Evolutionary conservation across 495 filamentous ascomycete genomes (phyloP).

Genomic region (Sabuloglossum arenarium): DNA sequence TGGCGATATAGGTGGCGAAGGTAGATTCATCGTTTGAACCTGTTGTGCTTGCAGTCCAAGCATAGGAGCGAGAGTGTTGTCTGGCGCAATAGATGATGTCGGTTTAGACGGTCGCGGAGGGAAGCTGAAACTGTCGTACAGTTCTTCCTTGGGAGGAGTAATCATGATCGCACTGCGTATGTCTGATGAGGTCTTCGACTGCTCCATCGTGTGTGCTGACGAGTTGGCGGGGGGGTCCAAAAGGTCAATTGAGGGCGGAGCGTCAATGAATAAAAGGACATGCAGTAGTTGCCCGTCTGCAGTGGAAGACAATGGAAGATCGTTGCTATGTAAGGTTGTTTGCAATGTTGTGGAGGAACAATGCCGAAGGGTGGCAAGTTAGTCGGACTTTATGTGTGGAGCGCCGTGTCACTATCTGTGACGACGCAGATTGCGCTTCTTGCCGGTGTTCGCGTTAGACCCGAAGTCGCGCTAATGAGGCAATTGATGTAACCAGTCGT

Average conservation of each 20-base stretch:
- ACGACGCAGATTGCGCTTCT: constrained; percentile 1
- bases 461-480: not conserved
- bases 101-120: constrained; percentile 17
- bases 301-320: not conserved
- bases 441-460: not conserved
- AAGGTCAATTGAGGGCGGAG: not conserved
- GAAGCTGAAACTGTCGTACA: constrained; percentile 35
- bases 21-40: constrained; percentile 25
- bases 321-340: not conserved
- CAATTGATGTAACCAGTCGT: not conserved
- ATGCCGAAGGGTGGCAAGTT: not conserved
- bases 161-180: not conserved
- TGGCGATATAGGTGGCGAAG: constrained; percentile 57
- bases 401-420: not conserved
- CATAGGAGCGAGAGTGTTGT: constrained; percentile 27
- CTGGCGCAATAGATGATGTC: constrained; percentile 16
- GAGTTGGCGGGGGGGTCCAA: not conserved
- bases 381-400: not conserved
- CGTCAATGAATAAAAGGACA: not conserved
- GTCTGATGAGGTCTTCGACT: not conserved
- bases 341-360: not conserved
- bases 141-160: constrained; percentile 43
- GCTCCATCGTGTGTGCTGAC: not conserved
- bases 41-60: not conserved
- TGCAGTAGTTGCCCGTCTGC: not conserved